These are phyloP conservation scores for Citeromyces matritensis DNA, from an alignment of 805 yeast species.

Conservation along the genomic window DNA sequence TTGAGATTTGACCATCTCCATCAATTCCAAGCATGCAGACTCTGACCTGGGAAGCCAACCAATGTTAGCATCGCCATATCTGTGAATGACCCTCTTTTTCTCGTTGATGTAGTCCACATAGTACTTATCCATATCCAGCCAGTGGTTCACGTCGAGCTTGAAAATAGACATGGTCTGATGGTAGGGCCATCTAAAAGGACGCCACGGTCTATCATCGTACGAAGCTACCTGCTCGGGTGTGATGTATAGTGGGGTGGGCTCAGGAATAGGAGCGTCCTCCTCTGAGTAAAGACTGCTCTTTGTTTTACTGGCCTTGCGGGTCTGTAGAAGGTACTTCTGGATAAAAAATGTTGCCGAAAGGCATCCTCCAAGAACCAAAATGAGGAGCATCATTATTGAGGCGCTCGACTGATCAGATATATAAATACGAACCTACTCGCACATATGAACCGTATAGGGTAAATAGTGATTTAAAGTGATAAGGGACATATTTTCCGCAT, in stretches of 20 bases:
- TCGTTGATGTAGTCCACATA: slow-evolving; percentile 53
- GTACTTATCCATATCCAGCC: slow-evolving; percentile 72
- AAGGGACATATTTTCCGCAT: too few species aligned
- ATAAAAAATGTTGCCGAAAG: too few species aligned
- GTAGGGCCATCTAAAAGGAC: slow-evolving; percentile 71
- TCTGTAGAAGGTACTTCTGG: too few species aligned
- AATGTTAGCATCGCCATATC: slow-evolving; percentile 45
- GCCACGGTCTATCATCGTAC: slow-evolving; percentile 68
- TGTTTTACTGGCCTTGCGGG: slow-evolving; percentile 1
- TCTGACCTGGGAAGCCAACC: slow-evolving; percentile 54
- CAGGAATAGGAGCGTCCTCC: slow-evolving; percentile 17
- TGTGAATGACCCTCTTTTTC: slow-evolving; percentile 38
- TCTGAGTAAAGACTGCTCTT: slow-evolving; percentile 9
- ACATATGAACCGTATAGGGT: too few species aligned
- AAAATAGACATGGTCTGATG: slow-evolving; percentile 69
- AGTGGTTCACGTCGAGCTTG: slow-evolving; percentile 57
- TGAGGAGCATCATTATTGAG: too few species aligned
- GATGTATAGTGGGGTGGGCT: slow-evolving; percentile 42
- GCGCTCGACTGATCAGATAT: too few species aligned
- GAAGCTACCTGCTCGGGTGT: slow-evolving; percentile 53
- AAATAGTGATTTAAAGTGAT: too few species aligned
- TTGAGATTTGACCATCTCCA: slow-evolving; percentile 48
- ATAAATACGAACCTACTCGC: too few species aligned
- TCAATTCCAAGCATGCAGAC: slow-evolving; percentile 45
- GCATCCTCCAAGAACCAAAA: too few species aligned